phyloP scores from a whole-genome alignment of 2,329 filamentous ascomycete species.

The Sclerotinia spermophila region DNA sequence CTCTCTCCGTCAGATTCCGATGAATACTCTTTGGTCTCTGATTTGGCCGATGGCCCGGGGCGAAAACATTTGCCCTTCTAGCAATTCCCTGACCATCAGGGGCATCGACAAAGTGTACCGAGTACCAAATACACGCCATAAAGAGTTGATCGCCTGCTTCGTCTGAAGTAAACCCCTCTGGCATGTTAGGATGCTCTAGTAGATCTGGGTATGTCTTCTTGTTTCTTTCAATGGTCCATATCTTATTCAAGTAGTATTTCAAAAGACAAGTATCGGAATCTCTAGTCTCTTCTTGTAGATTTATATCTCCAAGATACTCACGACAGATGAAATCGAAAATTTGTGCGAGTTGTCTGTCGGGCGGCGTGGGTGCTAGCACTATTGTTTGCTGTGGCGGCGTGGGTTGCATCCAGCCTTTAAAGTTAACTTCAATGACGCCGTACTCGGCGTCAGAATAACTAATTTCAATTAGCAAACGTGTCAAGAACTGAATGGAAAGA shows the following conservation, averaged over 20 bases:
- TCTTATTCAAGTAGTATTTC: background rate
- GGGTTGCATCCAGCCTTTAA: background rate
- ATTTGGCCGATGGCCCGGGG: background rate
- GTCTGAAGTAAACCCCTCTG: background rate
- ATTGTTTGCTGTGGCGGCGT: background rate
- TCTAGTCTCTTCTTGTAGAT: background rate
- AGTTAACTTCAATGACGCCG: background rate
- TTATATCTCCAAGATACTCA: background rate
- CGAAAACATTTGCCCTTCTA: background rate
- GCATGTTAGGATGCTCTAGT: background rate
- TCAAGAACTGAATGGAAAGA: background rate
- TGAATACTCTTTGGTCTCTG: background rate
- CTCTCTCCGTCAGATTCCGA: background rate
- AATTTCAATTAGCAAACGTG: background rate
- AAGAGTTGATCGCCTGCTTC: background rate
- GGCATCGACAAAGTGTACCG: background rate
- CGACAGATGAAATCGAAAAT: background rate
- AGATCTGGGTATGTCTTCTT: background rate
- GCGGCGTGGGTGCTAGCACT: background rate
- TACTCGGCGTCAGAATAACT: background rate
- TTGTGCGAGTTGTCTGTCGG: background rate
- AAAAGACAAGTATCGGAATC: background rate
- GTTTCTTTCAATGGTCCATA: background rate
- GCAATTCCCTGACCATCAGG: background rate
- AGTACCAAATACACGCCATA: background rate